phyloP scores from a whole-genome alignment of 495 filamentous ascomycete genomes.

The Xylaria scruposa region DNA sequence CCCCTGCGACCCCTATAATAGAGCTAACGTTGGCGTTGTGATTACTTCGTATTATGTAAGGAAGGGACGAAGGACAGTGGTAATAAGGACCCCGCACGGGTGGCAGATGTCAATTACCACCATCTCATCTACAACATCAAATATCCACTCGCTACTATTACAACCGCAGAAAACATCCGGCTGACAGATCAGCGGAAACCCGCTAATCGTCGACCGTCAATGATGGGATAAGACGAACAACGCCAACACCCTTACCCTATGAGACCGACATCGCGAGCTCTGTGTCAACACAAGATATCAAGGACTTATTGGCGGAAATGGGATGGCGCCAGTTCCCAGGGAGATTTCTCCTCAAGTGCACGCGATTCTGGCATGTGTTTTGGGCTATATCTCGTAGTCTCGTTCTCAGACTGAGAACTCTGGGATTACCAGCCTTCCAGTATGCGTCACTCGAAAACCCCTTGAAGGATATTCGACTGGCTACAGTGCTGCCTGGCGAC shows the following conservation, averaged over 20 bases:
- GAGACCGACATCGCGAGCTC: background rate
- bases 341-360: background rate
- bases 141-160: too few species aligned
- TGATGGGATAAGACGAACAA: background rate
- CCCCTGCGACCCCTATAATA: too few species aligned
- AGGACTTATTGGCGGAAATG: background rate
- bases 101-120: too few species aligned
- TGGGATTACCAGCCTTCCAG: background rate
- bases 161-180: too few species aligned
- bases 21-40: too few species aligned
- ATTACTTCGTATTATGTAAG: too few species aligned
- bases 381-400: background rate
- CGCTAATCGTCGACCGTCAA: background rate
- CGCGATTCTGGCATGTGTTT: background rate
- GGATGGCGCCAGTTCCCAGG: background rate
- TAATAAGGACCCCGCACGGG: too few species aligned
- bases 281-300: background rate
- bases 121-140: too few species aligned
- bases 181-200: too few species aligned
- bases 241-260: background rate
- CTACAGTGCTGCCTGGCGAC: background rate
- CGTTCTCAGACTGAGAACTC: background rate
- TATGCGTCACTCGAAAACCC: background rate
- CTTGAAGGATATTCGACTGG: background rate
- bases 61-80: too few species aligned